Evolutionary conservation across 495 filamentous ascomycete species (phyloP).

Genomic region (Neurospora sp.): DNA sequence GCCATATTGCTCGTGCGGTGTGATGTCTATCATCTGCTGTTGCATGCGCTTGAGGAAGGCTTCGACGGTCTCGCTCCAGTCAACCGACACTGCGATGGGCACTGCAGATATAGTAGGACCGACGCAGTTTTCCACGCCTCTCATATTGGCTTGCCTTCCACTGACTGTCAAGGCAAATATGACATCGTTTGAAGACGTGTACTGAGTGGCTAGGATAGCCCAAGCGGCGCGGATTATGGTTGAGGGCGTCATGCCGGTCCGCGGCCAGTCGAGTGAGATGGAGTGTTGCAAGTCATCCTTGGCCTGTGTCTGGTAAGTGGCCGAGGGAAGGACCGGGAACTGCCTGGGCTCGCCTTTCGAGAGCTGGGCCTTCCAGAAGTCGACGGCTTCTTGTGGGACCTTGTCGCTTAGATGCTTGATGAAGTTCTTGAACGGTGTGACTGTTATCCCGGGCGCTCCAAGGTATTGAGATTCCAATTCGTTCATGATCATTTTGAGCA

Average conservation of each 20-base stretch:
- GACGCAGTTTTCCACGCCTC: constrained; percentile 34
- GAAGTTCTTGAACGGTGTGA: constrained; percentile 32
- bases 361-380: not conserved
- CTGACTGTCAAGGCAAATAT: constrained; percentile 32
- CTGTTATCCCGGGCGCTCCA: not conserved
- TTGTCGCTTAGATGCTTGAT: constrained; percentile 25
- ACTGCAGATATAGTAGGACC: constrained; percentile 50
- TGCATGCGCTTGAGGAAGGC: not conserved
- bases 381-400: not conserved
- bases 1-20: not conserved
- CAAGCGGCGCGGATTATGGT: constrained; percentile 34
- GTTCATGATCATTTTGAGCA: constrained; percentile 25
- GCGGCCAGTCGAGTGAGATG: not conserved
- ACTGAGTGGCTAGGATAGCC: constrained; percentile 28
- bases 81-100: constrained; percentile 32
- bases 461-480: constrained; percentile 4
- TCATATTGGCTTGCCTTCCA: constrained; percentile 36
- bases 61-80: not conserved
- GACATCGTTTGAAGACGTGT: constrained; percentile 31
- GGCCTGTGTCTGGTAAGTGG: constrained; percentile 1
- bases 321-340: constrained; percentile 11
- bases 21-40: not conserved
- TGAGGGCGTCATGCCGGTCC: constrained; percentile 1
- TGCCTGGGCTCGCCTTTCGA: constrained; percentile 1
- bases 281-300: not conserved